Evolutionary conservation across 108 stramenopile species (phyloP).

Genomic region (Cyclostephanos invisitatus): DNA sequence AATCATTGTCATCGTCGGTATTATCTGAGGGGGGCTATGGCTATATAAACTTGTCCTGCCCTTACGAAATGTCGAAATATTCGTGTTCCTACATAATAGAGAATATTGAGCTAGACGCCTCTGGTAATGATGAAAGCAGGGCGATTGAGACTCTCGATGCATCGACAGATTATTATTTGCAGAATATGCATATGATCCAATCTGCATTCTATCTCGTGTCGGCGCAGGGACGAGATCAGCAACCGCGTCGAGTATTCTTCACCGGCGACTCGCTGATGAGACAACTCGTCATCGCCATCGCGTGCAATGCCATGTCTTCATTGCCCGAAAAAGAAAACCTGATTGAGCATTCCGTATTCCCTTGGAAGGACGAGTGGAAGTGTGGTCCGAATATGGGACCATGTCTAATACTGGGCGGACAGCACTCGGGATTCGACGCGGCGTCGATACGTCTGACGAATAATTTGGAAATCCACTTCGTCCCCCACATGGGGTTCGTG

Average conservation of each 20-base stretch:
- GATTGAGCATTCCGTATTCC: constrained; percentile 8
- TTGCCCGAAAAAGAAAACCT: neutral
- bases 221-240: neutral
- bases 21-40: neutral
- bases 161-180: constrained; percentile 15
- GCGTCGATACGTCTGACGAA: constrained; percentile 20
- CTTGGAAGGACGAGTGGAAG: constrained; percentile 21
- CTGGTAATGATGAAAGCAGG: no score
- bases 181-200: constrained; percentile 1
- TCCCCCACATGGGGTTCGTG: constrained; percentile 17
- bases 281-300: constrained; percentile 31
- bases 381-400: neutral
- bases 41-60: constrained; percentile 33
- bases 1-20: neutral
- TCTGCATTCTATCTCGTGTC: neutral
- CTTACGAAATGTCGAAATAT: constrained; percentile 34
- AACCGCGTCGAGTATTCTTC: constrained; percentile 18
- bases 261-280: constrained; percentile 31
- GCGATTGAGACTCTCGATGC: constrained; percentile 3
- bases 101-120: neutral
- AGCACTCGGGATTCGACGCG: constrained; percentile 28
- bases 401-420: neutral
- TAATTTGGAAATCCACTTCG: constrained; percentile 23
- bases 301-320: constrained; percentile 23
- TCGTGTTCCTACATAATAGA: constrained; percentile 17